phyloP scores from a whole-genome alignment of 78 protist species.

The Mastigamoeba balamuthi region DNA sequence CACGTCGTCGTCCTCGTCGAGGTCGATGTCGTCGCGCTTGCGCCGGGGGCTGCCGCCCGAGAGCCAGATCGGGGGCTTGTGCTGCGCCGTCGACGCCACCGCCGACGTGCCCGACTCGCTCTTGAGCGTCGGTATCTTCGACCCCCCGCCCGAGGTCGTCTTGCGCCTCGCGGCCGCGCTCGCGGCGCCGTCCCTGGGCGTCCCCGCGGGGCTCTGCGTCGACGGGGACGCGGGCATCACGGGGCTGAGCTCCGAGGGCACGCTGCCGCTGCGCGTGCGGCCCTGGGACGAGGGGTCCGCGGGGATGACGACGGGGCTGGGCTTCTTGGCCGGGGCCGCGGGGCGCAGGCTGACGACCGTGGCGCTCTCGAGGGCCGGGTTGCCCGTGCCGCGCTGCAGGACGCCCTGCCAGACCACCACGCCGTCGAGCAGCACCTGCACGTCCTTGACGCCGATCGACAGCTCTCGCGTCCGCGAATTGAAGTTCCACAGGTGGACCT shows the following conservation, averaged over 20 bases:
- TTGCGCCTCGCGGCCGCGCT: not conserved
- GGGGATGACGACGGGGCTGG: too few relatives aligned
- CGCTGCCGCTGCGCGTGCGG: too few relatives aligned
- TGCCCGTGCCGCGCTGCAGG: too few relatives aligned
- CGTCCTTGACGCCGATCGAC: too few relatives aligned
- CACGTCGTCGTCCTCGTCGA: conserved; percentile 17
- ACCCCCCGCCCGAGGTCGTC: not conserved
- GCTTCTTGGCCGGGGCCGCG: too few relatives aligned
- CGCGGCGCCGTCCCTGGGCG: not conserved
- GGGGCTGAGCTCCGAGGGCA: not conserved
- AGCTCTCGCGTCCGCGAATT: too few relatives aligned
- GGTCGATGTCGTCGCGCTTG: conserved; percentile 13
- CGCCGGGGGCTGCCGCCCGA: conserved; percentile 39
- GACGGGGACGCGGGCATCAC: not conserved
- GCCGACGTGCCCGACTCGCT: not conserved
- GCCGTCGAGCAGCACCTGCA: too few relatives aligned
- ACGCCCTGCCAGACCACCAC: too few relatives aligned
- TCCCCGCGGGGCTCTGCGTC: not conserved
- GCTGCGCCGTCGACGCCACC: not conserved
- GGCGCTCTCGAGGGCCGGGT: too few relatives aligned
- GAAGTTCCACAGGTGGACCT: too few relatives aligned
- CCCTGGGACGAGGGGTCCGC: too few relatives aligned
- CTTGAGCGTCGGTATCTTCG: not conserved
- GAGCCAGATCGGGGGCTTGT: conserved; percentile 24
- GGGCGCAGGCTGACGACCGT: too few relatives aligned